Evolutionary conservation across 495 filamentous ascomycete species (phyloP).

Genomic region (Podospora appendiculata): DNA sequence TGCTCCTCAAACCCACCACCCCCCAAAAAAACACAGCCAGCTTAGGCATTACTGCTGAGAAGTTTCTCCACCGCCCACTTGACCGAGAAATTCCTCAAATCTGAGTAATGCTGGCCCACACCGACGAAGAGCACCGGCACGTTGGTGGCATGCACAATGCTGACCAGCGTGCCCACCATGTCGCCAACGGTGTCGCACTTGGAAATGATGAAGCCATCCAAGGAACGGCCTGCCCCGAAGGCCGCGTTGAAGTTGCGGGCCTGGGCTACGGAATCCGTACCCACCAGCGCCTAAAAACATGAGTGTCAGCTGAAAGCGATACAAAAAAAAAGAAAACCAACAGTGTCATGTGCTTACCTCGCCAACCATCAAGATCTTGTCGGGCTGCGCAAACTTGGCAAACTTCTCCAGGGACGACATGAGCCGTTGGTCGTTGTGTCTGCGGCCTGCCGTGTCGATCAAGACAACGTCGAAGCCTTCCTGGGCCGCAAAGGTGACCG

Average conservation of each 20-base stretch:
- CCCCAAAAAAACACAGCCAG: too few species aligned
- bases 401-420: constrained; percentile 97
- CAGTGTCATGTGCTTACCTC: constrained; percentile 41
- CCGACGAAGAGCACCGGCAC: constrained; percentile 92
- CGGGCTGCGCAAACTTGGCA: constrained; percentile 86
- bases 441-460: constrained; percentile 90
- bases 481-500: constrained; percentile 67
- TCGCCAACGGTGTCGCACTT: constrained; percentile 99
- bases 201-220: constrained; percentile 95
- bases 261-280: constrained; percentile 89
- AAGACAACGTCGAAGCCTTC: constrained; percentile 86
- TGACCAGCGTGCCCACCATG: constrained; percentile 95
- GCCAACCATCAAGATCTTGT: constrained; percentile 99
- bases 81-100: constrained; percentile 87
- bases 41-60: constrained; percentile 36
- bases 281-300: constrained; percentile 63
- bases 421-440: constrained; percentile 90
- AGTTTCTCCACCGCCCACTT: constrained; percentile 78
- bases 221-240: constrained; percentile 69
- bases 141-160: constrained; percentile 95
- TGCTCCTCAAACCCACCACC: too few species aligned
- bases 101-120: constrained; percentile 94
- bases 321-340: neutral
- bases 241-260: constrained; percentile 91
- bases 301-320: neutral